phyloP scores from a whole-genome alignment of 345 rosid genomes.

The Lenwebbia sp. region DNA sequence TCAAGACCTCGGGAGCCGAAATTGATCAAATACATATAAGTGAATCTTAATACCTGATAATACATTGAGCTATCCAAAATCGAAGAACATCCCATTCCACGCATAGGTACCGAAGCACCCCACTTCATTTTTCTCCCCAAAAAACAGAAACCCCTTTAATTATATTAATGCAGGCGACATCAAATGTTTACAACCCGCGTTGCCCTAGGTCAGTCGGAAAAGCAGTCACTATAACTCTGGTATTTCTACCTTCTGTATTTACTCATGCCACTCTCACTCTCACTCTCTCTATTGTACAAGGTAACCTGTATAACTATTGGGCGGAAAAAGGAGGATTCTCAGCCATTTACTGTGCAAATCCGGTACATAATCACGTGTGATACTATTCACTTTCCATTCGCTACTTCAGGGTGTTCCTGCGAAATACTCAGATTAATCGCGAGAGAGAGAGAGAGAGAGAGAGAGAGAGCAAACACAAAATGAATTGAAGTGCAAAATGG shows the following conservation, averaged over 20 bases:
- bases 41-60: background rate
- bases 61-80: background rate
- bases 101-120: background rate
- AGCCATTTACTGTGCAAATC: background rate
- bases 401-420: slow-evolving; percentile 26
- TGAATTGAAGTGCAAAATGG: background rate
- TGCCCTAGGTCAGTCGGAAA: background rate
- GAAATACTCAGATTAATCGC: background rate
- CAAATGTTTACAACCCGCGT: background rate
- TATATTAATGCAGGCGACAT: background rate
- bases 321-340: slow-evolving; percentile 3
- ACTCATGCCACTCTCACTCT: background rate
- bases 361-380: background rate
- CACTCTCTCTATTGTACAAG: slow-evolving; percentile 10
- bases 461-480: background rate
- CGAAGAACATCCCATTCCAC: background rate
- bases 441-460: background rate
- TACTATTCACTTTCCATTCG: slow-evolving; percentile 17
- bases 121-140: background rate
- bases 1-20: background rate
- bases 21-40: background rate
- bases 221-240: background rate
- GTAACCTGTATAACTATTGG: slow-evolving; percentile 1
- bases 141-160: background rate
- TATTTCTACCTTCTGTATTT: background rate